phyloP scores from a whole-genome alignment of 2,329 filamentous ascomycete species.

The Aspergillus oerlinghausenensis region DNA sequence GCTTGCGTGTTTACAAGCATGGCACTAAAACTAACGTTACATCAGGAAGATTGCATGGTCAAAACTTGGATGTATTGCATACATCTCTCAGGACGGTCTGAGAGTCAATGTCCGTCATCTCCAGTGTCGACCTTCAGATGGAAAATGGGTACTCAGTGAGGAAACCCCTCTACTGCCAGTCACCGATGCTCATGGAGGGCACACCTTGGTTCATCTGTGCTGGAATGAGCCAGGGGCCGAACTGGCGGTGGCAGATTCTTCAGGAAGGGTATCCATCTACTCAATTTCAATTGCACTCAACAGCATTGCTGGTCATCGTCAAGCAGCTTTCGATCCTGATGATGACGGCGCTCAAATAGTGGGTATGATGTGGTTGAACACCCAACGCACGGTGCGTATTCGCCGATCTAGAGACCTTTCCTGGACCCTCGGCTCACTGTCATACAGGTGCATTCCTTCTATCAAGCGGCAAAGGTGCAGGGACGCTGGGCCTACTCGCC shows the following conservation, averaged over 20 bases:
- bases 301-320: constrained; percentile 58
- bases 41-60: constrained; percentile 80
- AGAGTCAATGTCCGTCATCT: constrained; percentile 70
- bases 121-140: constrained; percentile 62
- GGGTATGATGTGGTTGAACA: constrained; percentile 77
- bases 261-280: constrained; percentile 72
- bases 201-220: constrained; percentile 70
- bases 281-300: constrained; percentile 70
- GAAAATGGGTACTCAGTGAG: constrained; percentile 71
- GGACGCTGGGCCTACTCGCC: constrained; percentile 66
- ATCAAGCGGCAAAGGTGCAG: constrained; percentile 60
- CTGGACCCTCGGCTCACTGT: constrained; percentile 3
- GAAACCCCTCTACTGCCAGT: constrained; percentile 62
- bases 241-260: constrained; percentile 74
- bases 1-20: no score
- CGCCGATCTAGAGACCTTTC: constrained; percentile 13
- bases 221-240: constrained; percentile 78
- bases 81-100: constrained; percentile 67
- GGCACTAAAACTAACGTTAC: constrained; percentile 17
- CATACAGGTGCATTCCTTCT: constrained; percentile 38
- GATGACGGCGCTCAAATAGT: constrained; percentile 75
- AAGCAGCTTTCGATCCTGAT: constrained; percentile 61
- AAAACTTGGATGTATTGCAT: constrained; percentile 77
- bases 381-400: constrained; percentile 47
- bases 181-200: constrained; percentile 56